Evolutionary conservation across 1,139 yeast genomes (phyloP), one percentile per base, ranked within the genome.

Genomic region (Saccharomyces uvarum): DNA sequence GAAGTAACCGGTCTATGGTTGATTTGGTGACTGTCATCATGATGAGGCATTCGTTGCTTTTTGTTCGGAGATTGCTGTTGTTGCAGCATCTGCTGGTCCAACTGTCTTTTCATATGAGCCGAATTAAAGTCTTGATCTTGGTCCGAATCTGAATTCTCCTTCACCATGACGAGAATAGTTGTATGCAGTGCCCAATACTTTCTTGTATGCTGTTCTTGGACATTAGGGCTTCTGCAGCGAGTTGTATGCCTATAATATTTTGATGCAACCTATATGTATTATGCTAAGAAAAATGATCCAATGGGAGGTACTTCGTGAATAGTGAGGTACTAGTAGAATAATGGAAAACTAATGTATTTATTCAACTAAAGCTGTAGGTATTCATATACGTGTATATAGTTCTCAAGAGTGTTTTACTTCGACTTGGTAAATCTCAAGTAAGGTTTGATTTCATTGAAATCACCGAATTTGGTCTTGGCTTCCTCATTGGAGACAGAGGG

Each of bases 1-100:
- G 96, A 86, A 0, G 96, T 87, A 1, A 90, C 95, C 0, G 97
- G 97, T 54, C 97, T 74, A 64, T 86, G 91, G 1, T 82, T 82
- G 0, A 79, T 75, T 27, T 38, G 44, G 11, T 38, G 44, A 11
- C 44, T 27, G 26, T 19, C 42, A 50, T 32, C 38, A 9, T 52
- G 53, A 33, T 44, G 32, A 38, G 44, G 19, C 11, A 38, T 38
- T 38, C 44, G 44, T 38, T 38, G 44, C 11, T 38, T 38, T 13
- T 38, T 38, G 21, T 11, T 38, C 9, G 44, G 24, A 19, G 19
- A 16, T 19, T 38, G 44, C 41, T 33, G 41, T 33, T 33, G 41
- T 33, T 33, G 41, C 19, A 33, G 14, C 44, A 19, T 26, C 24
- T 38, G 44, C 44, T 38, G 44, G n/a, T 38, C 44, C 44, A 24